phyloP scores from a whole-genome alignment of 345 rosid species.

The Hypericum perforatum region DNA sequence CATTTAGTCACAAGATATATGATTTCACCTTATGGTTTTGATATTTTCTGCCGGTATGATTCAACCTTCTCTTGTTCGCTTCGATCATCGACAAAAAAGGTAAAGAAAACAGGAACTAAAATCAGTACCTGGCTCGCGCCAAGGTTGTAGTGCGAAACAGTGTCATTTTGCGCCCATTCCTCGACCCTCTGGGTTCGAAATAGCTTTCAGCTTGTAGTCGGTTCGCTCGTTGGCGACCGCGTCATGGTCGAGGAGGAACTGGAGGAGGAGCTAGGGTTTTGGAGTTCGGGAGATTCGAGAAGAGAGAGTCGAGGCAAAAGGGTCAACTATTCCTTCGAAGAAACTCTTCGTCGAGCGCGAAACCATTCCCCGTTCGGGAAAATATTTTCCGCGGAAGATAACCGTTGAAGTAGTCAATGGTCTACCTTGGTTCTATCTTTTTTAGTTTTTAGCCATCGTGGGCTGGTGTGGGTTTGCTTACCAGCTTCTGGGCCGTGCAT shows the following conservation, averaged over 20 bases:
- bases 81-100: not conserved
- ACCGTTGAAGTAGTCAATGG: too few species aligned
- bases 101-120: not conserved
- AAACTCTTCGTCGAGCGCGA: conserved; percentile 37
- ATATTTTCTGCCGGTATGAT: conserved; percentile 72
- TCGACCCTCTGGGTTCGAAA: too few species aligned
- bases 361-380: too few species aligned
- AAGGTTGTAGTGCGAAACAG: conserved; percentile 62
- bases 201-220: conserved; percentile 87
- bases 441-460: too few species aligned
- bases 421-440: too few species aligned
- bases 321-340: conserved; percentile 44
- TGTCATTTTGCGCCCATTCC: conserved; percentile 83
- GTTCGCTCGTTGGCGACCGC: conserved; percentile 54
- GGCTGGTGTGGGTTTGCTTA: too few species aligned
- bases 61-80: conserved; percentile 81
- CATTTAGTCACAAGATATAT: not conserved
- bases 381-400: too few species aligned
- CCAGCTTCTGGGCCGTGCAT: too few species aligned
- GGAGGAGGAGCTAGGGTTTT: conserved; percentile 18
- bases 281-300: conserved; percentile 16
- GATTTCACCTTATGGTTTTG: conserved; percentile 14
- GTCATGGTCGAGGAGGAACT: conserved; percentile 32
- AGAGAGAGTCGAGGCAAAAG: conserved; percentile 45
- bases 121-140: conserved; percentile 39